phyloP scores from a whole-genome alignment of 2,329 filamentous ascomycete genomes.

The Fusarium sp. region DNA sequence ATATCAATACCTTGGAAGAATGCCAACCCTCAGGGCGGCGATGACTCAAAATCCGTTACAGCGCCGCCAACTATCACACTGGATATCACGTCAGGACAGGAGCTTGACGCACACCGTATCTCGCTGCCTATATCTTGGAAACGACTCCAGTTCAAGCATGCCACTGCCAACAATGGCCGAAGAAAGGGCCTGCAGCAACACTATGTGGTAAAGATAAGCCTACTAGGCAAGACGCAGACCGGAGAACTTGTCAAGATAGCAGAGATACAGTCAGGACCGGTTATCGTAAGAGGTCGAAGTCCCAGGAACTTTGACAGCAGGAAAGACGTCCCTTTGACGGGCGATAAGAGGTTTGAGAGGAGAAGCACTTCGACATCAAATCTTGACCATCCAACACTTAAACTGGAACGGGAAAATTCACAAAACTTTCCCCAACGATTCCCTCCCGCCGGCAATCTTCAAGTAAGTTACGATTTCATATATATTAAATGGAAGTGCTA shows the following conservation, averaged over 20 bases:
- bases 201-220: constrained; percentile 87
- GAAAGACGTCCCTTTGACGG: constrained; percentile 82
- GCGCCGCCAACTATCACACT: constrained; percentile 66
- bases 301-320: constrained; percentile 93
- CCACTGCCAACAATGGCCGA: constrained; percentile 94
- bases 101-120: constrained; percentile 81
- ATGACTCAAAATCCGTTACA: constrained; percentile 61
- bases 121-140: constrained; percentile 93
- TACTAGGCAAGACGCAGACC: constrained; percentile 78
- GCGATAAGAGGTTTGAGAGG: constrained; percentile 60
- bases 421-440: constrained; percentile 47
- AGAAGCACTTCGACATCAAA: constrained; percentile 54
- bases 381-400: constrained; percentile 47
- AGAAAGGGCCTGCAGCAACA: constrained; percentile 96
- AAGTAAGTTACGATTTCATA: constrained; percentile 45
- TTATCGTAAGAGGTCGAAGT: constrained; percentile 92
- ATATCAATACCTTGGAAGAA: constrained; percentile 98
- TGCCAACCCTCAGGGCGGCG: constrained; percentile 65
- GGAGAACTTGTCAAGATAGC: constrained; percentile 79
- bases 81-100: constrained; percentile 69
- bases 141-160: constrained; percentile 92
- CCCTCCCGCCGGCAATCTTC: constrained; percentile 50
- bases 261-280: constrained; percentile 89
- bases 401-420: constrained; percentile 50
- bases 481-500: constrained; percentile 8